Base-by-base conservation (phyloP, 2,329 filamentous ascomycete species). In the Hypoxylon sp. region DNA sequence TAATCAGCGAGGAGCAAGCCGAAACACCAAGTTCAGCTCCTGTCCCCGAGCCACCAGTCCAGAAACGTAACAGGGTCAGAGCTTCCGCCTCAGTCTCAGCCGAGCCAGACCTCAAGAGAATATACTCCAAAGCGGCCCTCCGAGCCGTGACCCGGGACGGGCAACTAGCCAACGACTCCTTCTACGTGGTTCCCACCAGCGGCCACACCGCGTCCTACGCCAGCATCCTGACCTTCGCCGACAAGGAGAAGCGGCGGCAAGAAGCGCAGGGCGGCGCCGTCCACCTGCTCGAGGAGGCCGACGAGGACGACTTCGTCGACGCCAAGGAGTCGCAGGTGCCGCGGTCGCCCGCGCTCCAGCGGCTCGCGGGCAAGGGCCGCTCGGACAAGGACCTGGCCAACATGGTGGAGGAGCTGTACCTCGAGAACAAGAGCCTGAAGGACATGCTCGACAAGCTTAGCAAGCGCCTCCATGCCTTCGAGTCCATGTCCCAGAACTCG, bases 151-250 rank as follows among this genome's bases (percentile, higher is more conserved):
- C 89, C 19, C 90, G 92, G 62, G 90, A 91, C 31, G 89, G 88
- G 0, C 86, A 90, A 29, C 85, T 86, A 15, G 83, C 87, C 15
- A 88, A 86, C 65, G 92, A 92, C 74, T 96, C 92, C 7, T 99
- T 99, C 82, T 98, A 98, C 78, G 92, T 98, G 1, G 96, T 99
- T 0, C 96, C 95, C 3, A 92, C 93, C 0, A 93, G 92, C 17
- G 95, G 96, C 4, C 94, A 95, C 70, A 98, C 94, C 2, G 91
- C 94, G 67, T 96, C 94, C 0, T 99, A 98, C 76, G 94, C 96
- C 48, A 94, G 92, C 69, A 98, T 99, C 57, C 83, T 97, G 19
- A 91, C 84, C 46, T 90, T 88, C 72, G 89, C 88, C 37, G 87
- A 90, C 70, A 91, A 91, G 74, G 89, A 91, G 76, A 89, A 87